Percentiles rank a stretch among this genome's conserved stretches.
Conservation (phyloP, 2,329 filamentous ascomycete species). For the Pseudocercospora pini-densiflorae region DNA sequence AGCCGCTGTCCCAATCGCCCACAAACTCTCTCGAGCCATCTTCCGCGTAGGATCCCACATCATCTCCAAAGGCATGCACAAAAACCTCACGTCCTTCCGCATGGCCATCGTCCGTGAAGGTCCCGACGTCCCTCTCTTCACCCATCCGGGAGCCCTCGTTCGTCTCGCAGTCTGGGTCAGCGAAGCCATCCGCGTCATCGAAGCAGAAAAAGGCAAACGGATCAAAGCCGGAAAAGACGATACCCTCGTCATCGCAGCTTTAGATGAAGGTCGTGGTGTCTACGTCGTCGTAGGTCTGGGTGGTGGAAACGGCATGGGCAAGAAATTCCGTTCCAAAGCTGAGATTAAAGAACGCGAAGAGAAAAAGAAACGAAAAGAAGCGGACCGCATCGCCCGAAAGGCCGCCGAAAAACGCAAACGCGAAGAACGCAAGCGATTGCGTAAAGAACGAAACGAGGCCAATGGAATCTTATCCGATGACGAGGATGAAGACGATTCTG, state of each 20-base stretch:
- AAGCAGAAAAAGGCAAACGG: slow-evolving; percentile 75
- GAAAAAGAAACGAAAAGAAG: slow-evolving; percentile 63
- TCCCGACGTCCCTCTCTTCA: slow-evolving; percentile 88
- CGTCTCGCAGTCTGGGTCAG: slow-evolving; percentile 94
- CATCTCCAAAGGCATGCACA: slow-evolving; percentile 92
- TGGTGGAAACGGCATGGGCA: slow-evolving; percentile 74
- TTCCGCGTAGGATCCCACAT: slow-evolving; percentile 89
- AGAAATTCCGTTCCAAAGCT: slow-evolving; percentile 51
- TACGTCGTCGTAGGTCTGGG: slow-evolving; percentile 95
- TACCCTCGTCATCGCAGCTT: slow-evolving; percentile 85
- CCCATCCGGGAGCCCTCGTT: slow-evolving; percentile 87
- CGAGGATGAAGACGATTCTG: slow-evolving; percentile 58
- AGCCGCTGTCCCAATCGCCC: slow-evolving; percentile 77
- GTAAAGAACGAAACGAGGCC: slow-evolving; percentile 66
- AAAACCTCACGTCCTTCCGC: slow-evolving; percentile 87
- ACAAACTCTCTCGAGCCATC: slow-evolving; percentile 89
- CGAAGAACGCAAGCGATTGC: slow-evolving; percentile 60
- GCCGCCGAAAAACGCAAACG: slow-evolving; percentile 61
- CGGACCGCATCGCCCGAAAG: slow-evolving; percentile 50
- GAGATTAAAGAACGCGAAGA: slow-evolving; percentile 62
- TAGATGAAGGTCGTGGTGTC: slow-evolving; percentile 84
- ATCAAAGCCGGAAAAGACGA: slow-evolving; percentile 59
- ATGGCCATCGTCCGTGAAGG: slow-evolving; percentile 97
- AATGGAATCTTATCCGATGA: slow-evolving; percentile 54
- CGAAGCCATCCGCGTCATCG: slow-evolving; percentile 88